Base-by-base conservation (phyloP, 768 basidiomycete genomes). In the Phylloporus sp. region DNA sequence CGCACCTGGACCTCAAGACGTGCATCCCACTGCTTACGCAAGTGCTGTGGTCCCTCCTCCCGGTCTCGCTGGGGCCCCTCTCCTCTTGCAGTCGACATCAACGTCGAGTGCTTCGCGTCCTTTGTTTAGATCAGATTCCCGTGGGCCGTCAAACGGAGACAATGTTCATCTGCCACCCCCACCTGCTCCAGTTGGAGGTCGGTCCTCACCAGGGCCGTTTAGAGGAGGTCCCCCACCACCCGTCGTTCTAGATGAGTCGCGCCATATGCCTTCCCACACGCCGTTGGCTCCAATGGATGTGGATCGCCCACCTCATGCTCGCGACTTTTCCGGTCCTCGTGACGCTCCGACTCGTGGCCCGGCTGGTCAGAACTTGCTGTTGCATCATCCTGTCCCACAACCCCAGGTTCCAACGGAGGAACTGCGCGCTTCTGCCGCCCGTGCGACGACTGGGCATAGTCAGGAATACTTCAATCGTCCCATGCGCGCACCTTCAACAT, bases 21-120 rank as follows among this genome's bases (percentile, higher is more conserved):
- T 97, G 0, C 94, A 97, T 59, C 94, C 94, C 2, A 95, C 91
- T 4, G 91, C 91, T 5, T 97, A 96, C 57, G 88, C 90, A 0
- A 86, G 81, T 50, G 77, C 84, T 1, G 79, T 84, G 20, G 78
- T 84, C 1, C 84, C 84, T 11, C 84, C 87, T 22, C 79, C 80
- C 1, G 80, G 82, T 7, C 70, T 89, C 13, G 71, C 71, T 8
- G 86, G 86, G 0, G 84, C 84, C 0, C 82, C 84, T 20, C 71
- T 87, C 18, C 66, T 86, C 42, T 56, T 88, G 22, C 78, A 83
- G 54, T 69, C 79, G 1, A 56, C 46, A 6, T 57, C 64, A 0
- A 65, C 68, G 1, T 63, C 57, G 1, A 17, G 42, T 2, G 29
- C 18, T 9, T 41, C 58, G 5, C 66, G 70, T 1, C 78, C 81